Evolutionary conservation across 192 early-diverging fungal genomes (phyloP), one percentile per base, ranked within the genome.

Genomic region (Podila minutissima): DNA sequence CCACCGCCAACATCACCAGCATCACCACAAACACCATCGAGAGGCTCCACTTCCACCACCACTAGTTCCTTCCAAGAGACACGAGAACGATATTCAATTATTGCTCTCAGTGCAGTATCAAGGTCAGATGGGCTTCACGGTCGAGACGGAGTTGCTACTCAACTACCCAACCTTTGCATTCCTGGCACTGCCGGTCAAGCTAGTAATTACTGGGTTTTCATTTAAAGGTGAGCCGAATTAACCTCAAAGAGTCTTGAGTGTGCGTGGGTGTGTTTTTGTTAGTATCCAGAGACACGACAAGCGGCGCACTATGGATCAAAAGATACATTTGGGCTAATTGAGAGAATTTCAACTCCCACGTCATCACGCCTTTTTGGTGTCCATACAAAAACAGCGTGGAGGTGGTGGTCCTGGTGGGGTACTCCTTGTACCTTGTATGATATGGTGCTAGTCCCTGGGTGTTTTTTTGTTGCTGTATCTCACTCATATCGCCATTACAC

Each of bases 151-250:
- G 71, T 64, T 95, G 28, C 83, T 89, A 22, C 89, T 95, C 73
- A 93, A 94, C 75, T 93, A 95, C 75, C 92, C 93, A 11, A 91
- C 90, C 10, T 74, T 89, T 65, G 88, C 89, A 62, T 94, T 95
- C 75, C 85, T 92, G 84, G 89, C 88, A 17, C 66, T 95, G 17
- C 94, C 94, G 0, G 91, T 95, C 22, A 87, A 88, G 12, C 67
- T 95, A 35, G 82, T 84, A 20, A 88, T 95, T 15, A 93, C 89
- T 11, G 88, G 88, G 31, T 87, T 95, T 29, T 87, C 90, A 67
- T 92, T 95, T 70, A 85, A 90, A 62, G 85, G 88, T 89, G 68
- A 71, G 51, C 32, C n/a, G 8, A 26, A 31, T 17, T 46, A 41
- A 53, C 51, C 33, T 2, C 33, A 29, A 19, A 13, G 65, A 26